These are phyloP conservation scores for Nadsonia commutata DNA, from an alignment of 1,139 yeast species.

Conservation along the genomic window DNA sequence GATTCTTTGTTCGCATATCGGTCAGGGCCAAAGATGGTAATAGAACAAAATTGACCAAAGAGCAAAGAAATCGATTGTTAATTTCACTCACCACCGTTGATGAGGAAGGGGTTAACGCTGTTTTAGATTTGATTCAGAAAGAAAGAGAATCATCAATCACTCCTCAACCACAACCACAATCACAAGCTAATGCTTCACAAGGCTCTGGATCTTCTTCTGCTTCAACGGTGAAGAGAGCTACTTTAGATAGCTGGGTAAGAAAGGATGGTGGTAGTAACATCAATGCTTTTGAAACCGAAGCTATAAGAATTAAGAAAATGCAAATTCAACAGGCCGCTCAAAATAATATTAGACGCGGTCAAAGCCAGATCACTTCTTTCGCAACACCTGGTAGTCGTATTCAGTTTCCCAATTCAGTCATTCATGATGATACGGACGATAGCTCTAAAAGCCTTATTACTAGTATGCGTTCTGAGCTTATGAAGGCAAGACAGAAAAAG, in stretches of 20 bases:
- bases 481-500: slow-evolving; percentile 9
- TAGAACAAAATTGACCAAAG: slow-evolving; percentile 14
- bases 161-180: neutral
- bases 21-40: slow-evolving; percentile 10
- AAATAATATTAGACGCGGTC: neutral
- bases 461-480: slow-evolving; percentile 15
- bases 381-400: neutral
- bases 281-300: neutral
- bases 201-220: neutral
- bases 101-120: slow-evolving; percentile 10
- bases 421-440: slow-evolving; percentile 9
- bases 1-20: slow-evolving; percentile 14
- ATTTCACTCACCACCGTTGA: slow-evolving; percentile 14
- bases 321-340: slow-evolving; percentile 6
- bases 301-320: slow-evolving; percentile 2
- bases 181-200: neutral
- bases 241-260: neutral
- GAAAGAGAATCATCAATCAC: neutral
- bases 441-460: slow-evolving; percentile 16
- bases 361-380: neutral
- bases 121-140: neutral
- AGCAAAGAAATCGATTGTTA: slow-evolving; percentile 14
- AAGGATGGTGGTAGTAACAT: neutral
- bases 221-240: neutral
- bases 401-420: slow-evolving; percentile 4